Base-by-base conservation (phyloP, 345 rosid species). In the Sisymbrium irio region DNA sequence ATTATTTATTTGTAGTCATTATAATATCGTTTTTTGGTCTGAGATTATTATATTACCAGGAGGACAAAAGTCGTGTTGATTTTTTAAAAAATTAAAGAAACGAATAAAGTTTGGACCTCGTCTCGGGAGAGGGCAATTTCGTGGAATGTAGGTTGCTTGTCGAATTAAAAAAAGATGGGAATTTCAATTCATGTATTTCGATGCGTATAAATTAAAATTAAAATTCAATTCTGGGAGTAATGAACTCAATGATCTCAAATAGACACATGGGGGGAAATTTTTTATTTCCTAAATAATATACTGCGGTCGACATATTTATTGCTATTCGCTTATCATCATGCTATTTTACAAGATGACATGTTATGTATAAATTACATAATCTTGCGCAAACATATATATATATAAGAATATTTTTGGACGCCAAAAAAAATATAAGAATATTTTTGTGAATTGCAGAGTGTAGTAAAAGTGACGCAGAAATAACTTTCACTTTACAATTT, bases 81-180 rank as follows among this genome's bases (percentile, higher is more conserved):
- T 53, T 32, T 32, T 40, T 17, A 9, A 27, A 22, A 22, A 22
- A 14, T 53, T 11, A 69, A 25, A 69, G 9, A 76, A 76, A 54
- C 70, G 70, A 76, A 76, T 76, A 76, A 39, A 61, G 33, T 62
- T 69, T 69, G 70, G 79, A 76, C 69, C 58, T 69, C 54, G 53
- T 41, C 53, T 68, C 28, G 55, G 53, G 73, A 30, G 55, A 51
- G 28, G 65, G 70, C 41, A 62, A 25, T 30, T 76, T 76, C 75
- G 70, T 69, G 59, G 79, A 62, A 69, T 69, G 59, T 76, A 76
- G 69, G 70, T 76, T 62, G 59, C 75, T 69, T 69, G 59, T 69
- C 44, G 35, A 69, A 47, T 51, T 65, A 7, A 41, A 17, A 17
- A 9, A 45, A 62, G 49, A 4, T 15, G 20, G 14, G 59, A 53